These are phyloP conservation scores for Calonectria fujianensis DNA, from an alignment of 2,329 filamentous ascomycete species.

Conservation along the genomic window DNA sequence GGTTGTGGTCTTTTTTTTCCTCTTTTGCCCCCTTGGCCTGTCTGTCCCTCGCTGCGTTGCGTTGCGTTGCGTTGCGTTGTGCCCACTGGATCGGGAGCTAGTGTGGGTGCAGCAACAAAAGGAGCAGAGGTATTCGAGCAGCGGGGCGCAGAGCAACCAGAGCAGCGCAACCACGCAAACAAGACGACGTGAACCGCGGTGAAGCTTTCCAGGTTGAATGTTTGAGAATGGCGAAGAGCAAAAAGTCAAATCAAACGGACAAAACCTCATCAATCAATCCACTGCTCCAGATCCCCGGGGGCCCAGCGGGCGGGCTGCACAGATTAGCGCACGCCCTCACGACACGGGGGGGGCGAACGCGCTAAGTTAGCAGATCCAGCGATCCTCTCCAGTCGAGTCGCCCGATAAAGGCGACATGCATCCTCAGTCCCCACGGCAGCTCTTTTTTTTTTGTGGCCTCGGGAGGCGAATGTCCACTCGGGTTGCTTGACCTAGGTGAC, in stretches of 20 bases:
- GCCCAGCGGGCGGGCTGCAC: slow-evolving; percentile 6
- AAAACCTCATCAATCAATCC: slow-evolving; percentile 48
- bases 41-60: neutral
- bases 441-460: slow-evolving; percentile 1
- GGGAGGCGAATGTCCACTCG: slow-evolving; percentile 1
- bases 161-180: neutral
- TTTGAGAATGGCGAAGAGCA: neutral
- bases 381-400: slow-evolving; percentile 24
- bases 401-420: neutral
- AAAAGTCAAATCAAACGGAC: slow-evolving; percentile 29
- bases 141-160: slow-evolving; percentile 7
- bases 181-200: neutral
- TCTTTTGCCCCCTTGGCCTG: neutral
- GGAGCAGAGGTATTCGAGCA: neutral
- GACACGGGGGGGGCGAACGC: slow-evolving; percentile 24
- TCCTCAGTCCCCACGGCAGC: slow-evolving; percentile 4
- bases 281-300: slow-evolving; percentile 44
- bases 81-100: slow-evolving; percentile 12
- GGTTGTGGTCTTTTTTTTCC: neutral
- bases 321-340: slow-evolving; percentile 14
- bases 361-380: slow-evolving; percentile 36
- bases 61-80: neutral
- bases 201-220: slow-evolving; percentile 14
- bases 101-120: neutral
- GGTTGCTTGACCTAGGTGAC: neutral